These are phyloP conservation scores for Metschnikowia peoriensis DNA, from an alignment of 805 yeast species.

Conservation along the genomic window DNA sequence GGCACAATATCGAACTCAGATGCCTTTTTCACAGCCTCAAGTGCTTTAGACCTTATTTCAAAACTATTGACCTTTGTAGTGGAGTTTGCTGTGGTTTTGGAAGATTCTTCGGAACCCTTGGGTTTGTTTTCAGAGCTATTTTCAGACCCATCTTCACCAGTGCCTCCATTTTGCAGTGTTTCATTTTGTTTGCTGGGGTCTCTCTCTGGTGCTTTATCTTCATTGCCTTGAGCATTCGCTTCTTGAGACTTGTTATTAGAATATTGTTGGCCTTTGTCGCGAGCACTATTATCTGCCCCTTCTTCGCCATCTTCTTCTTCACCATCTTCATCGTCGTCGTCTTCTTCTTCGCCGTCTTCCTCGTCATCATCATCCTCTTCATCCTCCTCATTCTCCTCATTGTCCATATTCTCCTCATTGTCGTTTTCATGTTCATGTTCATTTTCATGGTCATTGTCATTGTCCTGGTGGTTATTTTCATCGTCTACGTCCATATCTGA, in stretches of 20 bases:
- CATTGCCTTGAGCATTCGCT: slow-evolving; percentile 11
- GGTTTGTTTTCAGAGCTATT: not conserved
- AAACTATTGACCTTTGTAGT: not conserved
- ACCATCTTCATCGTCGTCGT: slow-evolving; percentile 22
- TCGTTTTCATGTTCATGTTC: slow-evolving; percentile 14
- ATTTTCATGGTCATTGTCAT: slow-evolving; percentile 11
- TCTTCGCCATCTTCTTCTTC: not conserved
- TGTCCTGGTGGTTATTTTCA: slow-evolving; percentile 16
- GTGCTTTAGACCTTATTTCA: slow-evolving; percentile 23
- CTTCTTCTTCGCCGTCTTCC: slow-evolving; percentile 23
- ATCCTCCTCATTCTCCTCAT: slow-evolving; percentile 21
- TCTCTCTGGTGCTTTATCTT: not conserved
- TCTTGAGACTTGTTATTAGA: not conserved
- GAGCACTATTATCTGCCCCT: not conserved
- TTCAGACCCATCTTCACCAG: slow-evolving; percentile 17
- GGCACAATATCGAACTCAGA: slow-evolving; percentile 72
- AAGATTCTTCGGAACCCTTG: not conserved
- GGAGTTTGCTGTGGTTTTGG: not conserved
- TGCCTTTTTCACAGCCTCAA: slow-evolving; percentile 49
- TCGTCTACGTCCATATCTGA: slow-evolving; percentile 19
- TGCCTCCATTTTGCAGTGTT: not conserved
- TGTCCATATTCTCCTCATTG: slow-evolving; percentile 21
- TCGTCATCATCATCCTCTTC: slow-evolving; percentile 25
- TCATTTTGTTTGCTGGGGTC: not conserved
- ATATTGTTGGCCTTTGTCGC: not conserved